Evolutionary conservation across 768 basidiomycete species (phyloP), one percentile per base, ranked within the genome.

Genomic region (Leccinum truebloodii): DNA sequence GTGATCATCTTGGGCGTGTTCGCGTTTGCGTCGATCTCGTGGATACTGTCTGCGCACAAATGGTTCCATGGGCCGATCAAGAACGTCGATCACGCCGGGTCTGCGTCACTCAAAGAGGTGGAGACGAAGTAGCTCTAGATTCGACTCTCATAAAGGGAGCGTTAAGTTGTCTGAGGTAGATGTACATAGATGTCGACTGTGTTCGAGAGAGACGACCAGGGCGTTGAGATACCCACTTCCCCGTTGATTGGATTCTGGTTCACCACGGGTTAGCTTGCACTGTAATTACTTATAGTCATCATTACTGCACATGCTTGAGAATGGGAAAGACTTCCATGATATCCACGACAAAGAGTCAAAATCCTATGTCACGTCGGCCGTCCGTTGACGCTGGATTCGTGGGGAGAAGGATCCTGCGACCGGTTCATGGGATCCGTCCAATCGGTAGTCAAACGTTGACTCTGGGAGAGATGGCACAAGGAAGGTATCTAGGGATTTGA

Each of bases 1-100:
- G 86, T 89, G 13, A 82, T 89, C 58, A 81, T 89, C 67, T 78
- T 80, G 76, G 76, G 75, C 1, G 86, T 90, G 5, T 87, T 89
- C 69, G 67, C 87, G 16, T 88, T 89, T 64, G 85, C 89, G 1
- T 73, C 83, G 1, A 57, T 79, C 4, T 88, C 84, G 6, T 90
- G 89, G 89, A 70, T 86, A 6, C 34, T 86, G 4, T 88, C 87
- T 24, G 89, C 89, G 1, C 82, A 74, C 37, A 83, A 86, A 59
- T 90, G 88, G 88, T 90, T 90, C 75, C 79, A 73, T 24, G 88
- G 88, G 0, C 88, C 88, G 18, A 76, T 89, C 53, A 73, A 75
- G 63, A 89, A 80, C 55, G 69, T 83, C 13, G 75, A 79, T 49
- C 74, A 20, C 5, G 46, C 54, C 16, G 5, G 50, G 20, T 35